These are phyloP conservation scores for Pyrus bretschneideri DNA, from an alignment of 306 rosid species.

Conservation along the genomic window DNA sequence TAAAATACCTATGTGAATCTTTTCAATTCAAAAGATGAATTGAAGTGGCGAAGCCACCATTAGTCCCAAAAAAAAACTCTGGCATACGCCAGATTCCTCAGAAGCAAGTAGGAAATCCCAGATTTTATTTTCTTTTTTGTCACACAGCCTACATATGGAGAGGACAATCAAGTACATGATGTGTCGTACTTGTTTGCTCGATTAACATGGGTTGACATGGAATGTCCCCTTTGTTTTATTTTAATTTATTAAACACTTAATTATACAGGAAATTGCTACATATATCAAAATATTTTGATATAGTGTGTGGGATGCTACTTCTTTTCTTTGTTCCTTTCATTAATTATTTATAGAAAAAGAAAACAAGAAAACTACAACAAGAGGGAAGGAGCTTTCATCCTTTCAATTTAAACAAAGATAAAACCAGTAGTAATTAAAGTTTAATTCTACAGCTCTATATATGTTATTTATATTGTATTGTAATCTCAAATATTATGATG, in stretches of 20 bases:
- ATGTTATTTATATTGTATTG: background rate
- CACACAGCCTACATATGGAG: background rate
- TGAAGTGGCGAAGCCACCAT: too few relatives aligned
- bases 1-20: rapidly evolving
- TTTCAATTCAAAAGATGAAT: too few relatives aligned
- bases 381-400: too few relatives aligned
- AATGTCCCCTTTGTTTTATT: background rate
- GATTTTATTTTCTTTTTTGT: background rate
- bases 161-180: background rate
- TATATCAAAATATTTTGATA: background rate
- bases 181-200: background rate
- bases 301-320: background rate
- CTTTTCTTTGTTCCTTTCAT: background rate
- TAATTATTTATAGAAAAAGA: background rate
- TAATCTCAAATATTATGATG: background rate
- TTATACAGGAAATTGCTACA: background rate
- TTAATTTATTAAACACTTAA: background rate
- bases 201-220: background rate
- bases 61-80: background rate
- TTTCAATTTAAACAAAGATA: background rate
- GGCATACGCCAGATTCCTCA: background rate
- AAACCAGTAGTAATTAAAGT: background rate
- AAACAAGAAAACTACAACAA: background rate
- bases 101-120: background rate
- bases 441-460: background rate